Conservation (phyloP, 805 yeast species). For the Yarrowia hollandica region DNA sequence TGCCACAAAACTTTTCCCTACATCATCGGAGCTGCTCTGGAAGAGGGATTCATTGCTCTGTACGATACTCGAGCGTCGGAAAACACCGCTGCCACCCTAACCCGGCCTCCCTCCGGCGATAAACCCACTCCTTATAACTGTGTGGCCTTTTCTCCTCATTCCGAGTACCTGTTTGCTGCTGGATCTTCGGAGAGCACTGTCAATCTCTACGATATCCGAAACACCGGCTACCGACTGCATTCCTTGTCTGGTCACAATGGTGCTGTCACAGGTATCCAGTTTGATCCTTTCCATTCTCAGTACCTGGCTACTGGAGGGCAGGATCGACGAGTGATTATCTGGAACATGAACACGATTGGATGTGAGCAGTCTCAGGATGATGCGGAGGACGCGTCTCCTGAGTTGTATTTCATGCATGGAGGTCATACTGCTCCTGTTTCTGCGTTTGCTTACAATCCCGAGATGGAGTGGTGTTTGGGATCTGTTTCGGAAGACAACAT, state of each 20-base stretch:
- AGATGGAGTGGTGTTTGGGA: constrained; percentile 55
- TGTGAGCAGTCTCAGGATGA: constrained; percentile 57
- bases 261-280: constrained; percentile 56
- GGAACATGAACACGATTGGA: constrained; percentile 68
- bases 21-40: constrained; percentile 69
- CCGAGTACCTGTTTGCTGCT: constrained; percentile 59
- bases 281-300: constrained; percentile 52
- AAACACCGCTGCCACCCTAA: constrained; percentile 41
- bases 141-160: constrained; percentile 61
- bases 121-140: constrained; percentile 54
- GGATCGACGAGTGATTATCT: constrained; percentile 69
- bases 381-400: constrained; percentile 68
- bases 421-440: constrained; percentile 75
- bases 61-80: constrained; percentile 52
- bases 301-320: constrained; percentile 58
- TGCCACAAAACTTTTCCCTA: constrained; percentile 50
- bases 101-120: constrained; percentile 49
- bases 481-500: constrained; percentile 75
- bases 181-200: constrained; percentile 75
- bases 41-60: constrained; percentile 61
- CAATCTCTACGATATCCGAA: constrained; percentile 72
- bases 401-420: constrained; percentile 79
- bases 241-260: constrained; percentile 66
- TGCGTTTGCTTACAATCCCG: constrained; percentile 68
- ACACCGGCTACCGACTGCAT: constrained; percentile 58